Base-by-base conservation (phyloP, 257 asterid species). In the Solanum pimpinellifolium region DNA sequence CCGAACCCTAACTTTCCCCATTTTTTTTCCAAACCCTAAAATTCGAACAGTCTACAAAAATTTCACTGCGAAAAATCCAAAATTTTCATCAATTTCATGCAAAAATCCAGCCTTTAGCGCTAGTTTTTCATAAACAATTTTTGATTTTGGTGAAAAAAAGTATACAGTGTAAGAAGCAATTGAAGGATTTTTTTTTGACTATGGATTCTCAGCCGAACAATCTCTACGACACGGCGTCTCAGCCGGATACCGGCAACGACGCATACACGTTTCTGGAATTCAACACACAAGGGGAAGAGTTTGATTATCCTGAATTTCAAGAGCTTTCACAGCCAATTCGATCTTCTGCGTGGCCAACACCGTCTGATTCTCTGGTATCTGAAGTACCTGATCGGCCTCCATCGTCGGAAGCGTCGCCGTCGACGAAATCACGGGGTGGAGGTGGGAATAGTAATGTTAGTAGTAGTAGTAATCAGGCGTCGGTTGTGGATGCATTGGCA, bases 241-340 rank as follows among this genome's bases (percentile, higher is more conserved):
- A 97, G 95, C 99, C 99, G 75, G 99, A 97, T 91, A 93, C 96
- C 25, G 96, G 98, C 2, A 74, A 90, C 93, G 98, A 96, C 83
- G 99, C 98, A 15, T 97, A 95, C 91, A 95, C 98, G 3, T 97
- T 97, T 49, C 90, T 97, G 33, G 99, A 97, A 89, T 95, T 95
- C 97, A 95, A 95, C 91, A 94, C 99, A 20, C 98, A 94, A 86
- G 97, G 97, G 46, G 98, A 95, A 89, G 99, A 97, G 84, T 97
- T 95, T 83, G 95, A 93, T 91, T 97, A 96, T 90, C 98, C 98
- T 7, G 97, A 97, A 86, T 97, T 95, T 68, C 97, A 91, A 78
- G 98, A 94, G 91, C 94, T 95, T 29, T 97, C 99, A 56, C 99
- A 95, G 93, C 99, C 99, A 25, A 95, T 91, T 91, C 97, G 99